Percentiles rank a stretch among this genome's conserved stretches.
Conservation (phyloP, 768 basidiomycete genomes). For the Lentinus brumalis region DNA sequence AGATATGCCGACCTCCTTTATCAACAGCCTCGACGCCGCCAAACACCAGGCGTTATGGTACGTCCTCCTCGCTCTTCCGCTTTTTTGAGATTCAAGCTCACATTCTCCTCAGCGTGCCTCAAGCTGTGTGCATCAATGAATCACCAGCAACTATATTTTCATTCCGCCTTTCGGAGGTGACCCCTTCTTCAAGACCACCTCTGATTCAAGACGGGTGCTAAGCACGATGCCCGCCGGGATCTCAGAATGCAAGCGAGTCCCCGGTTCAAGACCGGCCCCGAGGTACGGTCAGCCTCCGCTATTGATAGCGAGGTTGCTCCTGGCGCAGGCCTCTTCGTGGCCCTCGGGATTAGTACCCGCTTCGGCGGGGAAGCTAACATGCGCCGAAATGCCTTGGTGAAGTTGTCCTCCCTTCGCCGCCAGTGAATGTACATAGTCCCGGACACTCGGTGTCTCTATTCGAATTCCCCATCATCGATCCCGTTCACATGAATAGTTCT, state of each 20-base stretch:
- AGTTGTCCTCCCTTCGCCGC: too few relatives aligned
- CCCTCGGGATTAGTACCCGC: conserved; percentile 1
- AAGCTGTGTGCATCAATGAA: neutral
- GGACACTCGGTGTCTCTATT: too few relatives aligned
- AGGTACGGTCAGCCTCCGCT: neutral
- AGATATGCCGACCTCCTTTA: neutral
- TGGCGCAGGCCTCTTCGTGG: conserved; percentile 1
- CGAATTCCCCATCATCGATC: too few relatives aligned
- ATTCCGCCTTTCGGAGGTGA: neutral
- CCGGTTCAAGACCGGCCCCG: neutral
- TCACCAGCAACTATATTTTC: neutral
- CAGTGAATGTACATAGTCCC: too few relatives aligned
- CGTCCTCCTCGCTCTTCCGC: neutral
- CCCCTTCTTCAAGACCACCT: neutral
- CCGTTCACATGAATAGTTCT: too few relatives aligned
- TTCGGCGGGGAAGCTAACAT: neutral
- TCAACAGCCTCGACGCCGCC: neutral
- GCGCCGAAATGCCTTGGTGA: neutral
- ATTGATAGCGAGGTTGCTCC: neutral
- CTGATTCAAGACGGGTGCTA: neutral
- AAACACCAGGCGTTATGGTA: neutral
- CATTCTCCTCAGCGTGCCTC: neutral
- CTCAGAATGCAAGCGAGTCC: neutral
- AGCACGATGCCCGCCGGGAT: neutral
- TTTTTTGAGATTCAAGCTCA: neutral